Evolutionary conservation across 352 stramenopile genomes (phyloP), one percentile per base, ranked within the genome.

Genomic region (Phytophthora multivora): DNA sequence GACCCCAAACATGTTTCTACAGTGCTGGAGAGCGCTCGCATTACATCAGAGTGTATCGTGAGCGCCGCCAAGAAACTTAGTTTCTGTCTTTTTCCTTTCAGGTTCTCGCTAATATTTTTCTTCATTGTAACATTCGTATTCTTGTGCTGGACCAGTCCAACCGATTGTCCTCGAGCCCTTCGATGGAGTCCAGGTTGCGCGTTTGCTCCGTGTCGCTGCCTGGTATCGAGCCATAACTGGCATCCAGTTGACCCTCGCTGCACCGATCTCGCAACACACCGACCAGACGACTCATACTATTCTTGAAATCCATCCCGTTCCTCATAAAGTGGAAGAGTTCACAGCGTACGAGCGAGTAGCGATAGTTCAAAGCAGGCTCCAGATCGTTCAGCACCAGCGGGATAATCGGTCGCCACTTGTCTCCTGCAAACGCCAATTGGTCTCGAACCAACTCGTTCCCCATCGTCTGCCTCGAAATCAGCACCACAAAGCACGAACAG

Each of bases 311-410:
- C 55, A 86, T 81, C 5, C 61, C 61, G 16, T 65, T 61, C 15
- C 41, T 48, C 83, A 86, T 69, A 39, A 93, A 92, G 56, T 93
- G 83, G 66, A 75, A 92, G 9, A 93, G 46, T 18, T 91, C 75
- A 25, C 69, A 90, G 9, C 83, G 71, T 15, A 86, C 79, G 1
- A 93, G 70, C 8, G 85, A 81, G 50, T 93, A 92, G 8, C 73
- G 73, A 46, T 90, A 85, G 62, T 90, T 80, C n/a, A 88, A 68
- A 3, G 76, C 80, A 6, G 85, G 66, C 18, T 79, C 66, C 4
- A 89, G 18, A 16, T 91, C 75, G 19, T 90, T 89, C 21, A 91
- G 43, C 16, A 89, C 67, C 3, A 94, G 40, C 0, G 86, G 86
- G 53, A 89, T 87, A 53, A 94, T 91, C 9, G 78, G 76, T 0